Percentiles rank a stretch among this genome's conserved stretches.
Conservation (phyloP, 129 eudicot species). For the Solidago caesia region DNA sequence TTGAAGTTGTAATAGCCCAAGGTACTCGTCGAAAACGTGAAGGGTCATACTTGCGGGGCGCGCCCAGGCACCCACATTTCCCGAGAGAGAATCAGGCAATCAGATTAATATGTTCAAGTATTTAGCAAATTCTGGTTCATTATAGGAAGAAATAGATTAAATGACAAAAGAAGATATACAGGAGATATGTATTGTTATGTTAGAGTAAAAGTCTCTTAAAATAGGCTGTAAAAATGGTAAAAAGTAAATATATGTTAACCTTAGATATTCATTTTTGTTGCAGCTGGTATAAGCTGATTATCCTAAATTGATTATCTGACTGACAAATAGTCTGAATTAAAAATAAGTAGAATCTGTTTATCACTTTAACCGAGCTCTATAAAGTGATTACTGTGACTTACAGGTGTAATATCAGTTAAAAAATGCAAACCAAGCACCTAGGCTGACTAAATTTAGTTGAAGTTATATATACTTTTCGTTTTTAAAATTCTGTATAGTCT, state of each 20-base stretch:
- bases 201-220: background rate
- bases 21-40: too few species aligned
- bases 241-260: background rate
- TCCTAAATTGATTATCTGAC: constrained; percentile 1
- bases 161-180: background rate
- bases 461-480: background rate
- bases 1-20: too few species aligned
- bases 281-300: background rate
- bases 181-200: background rate
- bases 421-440: background rate
- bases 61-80: too few species aligned
- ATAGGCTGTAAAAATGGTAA: too few species aligned
- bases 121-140: background rate
- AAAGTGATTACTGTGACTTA: background rate
- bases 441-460: background rate
- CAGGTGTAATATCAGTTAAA: background rate
- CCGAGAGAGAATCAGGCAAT: too few species aligned
- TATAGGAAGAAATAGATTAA: background rate
- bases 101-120: background rate
- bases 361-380: background rate
- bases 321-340: background rate
- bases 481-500: constrained; percentile 1
- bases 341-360: background rate
- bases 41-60: too few species aligned
- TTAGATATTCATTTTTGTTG: background rate